phyloP scores from a whole-genome alignment of 345 rosid genomes.

The Rubroshorea leprosula region DNA sequence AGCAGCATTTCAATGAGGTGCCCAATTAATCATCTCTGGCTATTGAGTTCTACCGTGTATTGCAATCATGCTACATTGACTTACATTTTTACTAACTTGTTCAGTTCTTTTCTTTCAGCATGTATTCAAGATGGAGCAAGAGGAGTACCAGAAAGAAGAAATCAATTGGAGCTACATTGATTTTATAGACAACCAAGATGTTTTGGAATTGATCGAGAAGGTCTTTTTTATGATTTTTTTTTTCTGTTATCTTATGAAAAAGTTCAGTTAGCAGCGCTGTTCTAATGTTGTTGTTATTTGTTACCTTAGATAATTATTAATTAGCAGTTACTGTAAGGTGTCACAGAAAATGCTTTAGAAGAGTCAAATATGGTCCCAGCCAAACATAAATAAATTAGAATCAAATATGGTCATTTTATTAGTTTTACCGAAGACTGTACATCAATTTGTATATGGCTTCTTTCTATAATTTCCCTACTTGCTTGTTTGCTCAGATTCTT shows the following conservation, averaged over 20 bases:
- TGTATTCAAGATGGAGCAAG: constrained; percentile 99
- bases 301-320: not conserved
- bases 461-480: not conserved
- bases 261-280: not conserved
- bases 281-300: not conserved
- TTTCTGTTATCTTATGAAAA: not conserved
- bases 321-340: not conserved
- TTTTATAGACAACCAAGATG: constrained; percentile 97
- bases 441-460: not conserved
- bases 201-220: constrained; percentile 96
- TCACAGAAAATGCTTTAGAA: too few species aligned
- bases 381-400: too few species aligned
- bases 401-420: too few species aligned
- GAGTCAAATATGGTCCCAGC: too few species aligned
- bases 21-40: not conserved
- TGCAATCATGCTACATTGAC: not conserved
- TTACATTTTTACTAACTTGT: constrained; percentile 2
- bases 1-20: constrained; percentile 99
- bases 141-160: constrained; percentile 89
- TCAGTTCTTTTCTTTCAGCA: constrained; percentile 61
- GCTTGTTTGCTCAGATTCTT: not conserved
- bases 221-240: constrained; percentile 29
- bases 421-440: not conserved
- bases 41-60: not conserved
- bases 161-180: constrained; percentile 99